Base-by-base conservation (phyloP, 176 grass and related monocot genomes). In the Carex cristatella region DNA sequence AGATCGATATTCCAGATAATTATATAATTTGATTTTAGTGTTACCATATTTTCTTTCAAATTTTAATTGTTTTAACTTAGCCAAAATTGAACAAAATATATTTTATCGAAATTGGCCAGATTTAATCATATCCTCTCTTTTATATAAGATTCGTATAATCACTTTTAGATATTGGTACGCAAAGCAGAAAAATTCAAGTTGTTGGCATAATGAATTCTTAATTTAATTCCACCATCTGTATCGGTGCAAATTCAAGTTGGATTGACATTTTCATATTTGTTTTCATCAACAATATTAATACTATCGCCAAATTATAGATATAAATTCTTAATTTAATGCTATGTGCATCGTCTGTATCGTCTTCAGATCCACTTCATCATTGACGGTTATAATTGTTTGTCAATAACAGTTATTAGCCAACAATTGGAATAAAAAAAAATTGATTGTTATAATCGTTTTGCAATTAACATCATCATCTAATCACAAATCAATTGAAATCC, bases 281-380 rank as follows among this genome's bases (percentile, higher is more conserved):
- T 46, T 73, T 23, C 40, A 73, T 49, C n/a, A 27, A 49, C 18
- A 73, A 49, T 2, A 73, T 51, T 46, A 51, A 27, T 42, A 49
- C n/a, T 48, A 73, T 6, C 28, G 44, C 42, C 16, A 49, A 73
- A 49, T 49, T 49, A 51, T 73, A 73, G n/a, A 69, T 16, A 73
- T 73, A 73, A 73, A 73, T 49, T 73, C 42, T 73, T 73, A 18
- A 73, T 73, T 73, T 19, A 73, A 73, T 73, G 38, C 69, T 51
- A 7, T 1, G 1, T 19, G 42, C 38, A 73, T 73, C 16, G 37
- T 37, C 42, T n/a, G 13, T 70, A 70, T 44, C 37, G 68, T 44
- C 68, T n/a, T n/a, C 3, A 37, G 37, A 70, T 7, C 37, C 68
- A 70, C 68, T 70, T 42, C 13, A 69, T 9, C 7, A n/a, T 42